These are phyloP conservation scores for Boletus fagicola DNA, from an alignment of 768 basidiomycete genomes.

Conservation along the genomic window DNA sequence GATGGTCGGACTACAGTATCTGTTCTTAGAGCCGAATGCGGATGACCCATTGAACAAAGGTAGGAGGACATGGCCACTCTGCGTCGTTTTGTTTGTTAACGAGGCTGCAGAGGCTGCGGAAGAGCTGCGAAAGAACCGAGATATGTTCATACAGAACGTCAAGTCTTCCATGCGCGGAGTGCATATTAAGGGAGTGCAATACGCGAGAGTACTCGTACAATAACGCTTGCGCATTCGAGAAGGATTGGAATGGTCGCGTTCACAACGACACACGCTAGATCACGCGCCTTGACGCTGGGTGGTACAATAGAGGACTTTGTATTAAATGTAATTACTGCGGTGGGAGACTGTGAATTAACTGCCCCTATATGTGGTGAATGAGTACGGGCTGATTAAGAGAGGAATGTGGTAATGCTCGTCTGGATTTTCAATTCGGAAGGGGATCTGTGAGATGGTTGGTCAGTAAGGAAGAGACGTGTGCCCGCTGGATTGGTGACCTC, in stretches of 20 bases:
- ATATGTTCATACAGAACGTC: constrained; percentile 82
- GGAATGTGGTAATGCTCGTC: constrained; percentile 89
- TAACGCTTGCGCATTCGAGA: constrained; percentile 22
- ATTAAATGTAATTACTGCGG: constrained; percentile 6
- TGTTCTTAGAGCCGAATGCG: constrained; percentile 98
- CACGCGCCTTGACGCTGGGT: constrained; percentile 5
- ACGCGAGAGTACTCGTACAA: constrained; percentile 67
- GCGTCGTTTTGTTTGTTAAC: constrained; percentile 9
- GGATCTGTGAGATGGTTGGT: constrained; percentile 51
- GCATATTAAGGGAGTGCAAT: constrained; percentile 72
- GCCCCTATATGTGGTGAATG: constrained; percentile 91
- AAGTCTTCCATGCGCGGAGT: constrained; percentile 84
- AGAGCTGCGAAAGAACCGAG: constrained; percentile 87
- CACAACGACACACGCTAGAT: neutral
- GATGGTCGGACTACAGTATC: constrained; percentile 97
- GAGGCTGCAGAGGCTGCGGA: constrained; percentile 80
- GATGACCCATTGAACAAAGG: constrained; percentile 99
- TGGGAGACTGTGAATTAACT: constrained; percentile 44
- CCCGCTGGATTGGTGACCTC: constrained; percentile 52
- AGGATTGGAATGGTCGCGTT: constrained; percentile 9
- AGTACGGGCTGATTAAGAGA: constrained; percentile 86
- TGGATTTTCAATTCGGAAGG: constrained; percentile 69
- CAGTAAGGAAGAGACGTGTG: constrained; percentile 1
- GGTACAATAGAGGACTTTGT: constrained; percentile 6
- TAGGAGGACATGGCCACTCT: constrained; percentile 34